A percentile compares a stretch with the other conserved stretches of the same genome.
Evolutionary conservation across 2,329 filamentous ascomycete species (phyloP).

Genomic region (Neurospora sp.): DNA sequence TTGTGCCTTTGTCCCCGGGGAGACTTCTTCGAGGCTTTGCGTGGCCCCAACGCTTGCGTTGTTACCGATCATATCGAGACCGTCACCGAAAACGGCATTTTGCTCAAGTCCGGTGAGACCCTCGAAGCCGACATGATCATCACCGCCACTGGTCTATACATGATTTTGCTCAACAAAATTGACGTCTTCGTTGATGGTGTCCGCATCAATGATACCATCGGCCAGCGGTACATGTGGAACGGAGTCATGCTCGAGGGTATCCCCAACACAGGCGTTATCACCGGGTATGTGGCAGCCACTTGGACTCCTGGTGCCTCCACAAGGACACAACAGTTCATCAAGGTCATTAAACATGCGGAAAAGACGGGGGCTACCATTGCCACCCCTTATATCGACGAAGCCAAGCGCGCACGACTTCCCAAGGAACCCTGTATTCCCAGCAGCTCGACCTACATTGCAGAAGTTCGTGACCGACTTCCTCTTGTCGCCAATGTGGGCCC

Average conservation of each 20-base stretch:
- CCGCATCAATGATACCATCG: slow-evolving; percentile 28
- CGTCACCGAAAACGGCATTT: slow-evolving; percentile 37
- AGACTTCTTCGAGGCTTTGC: slow-evolving; percentile 44
- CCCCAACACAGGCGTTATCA: slow-evolving; percentile 51
- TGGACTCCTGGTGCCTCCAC: slow-evolving; percentile 60
- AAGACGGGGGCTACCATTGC: slow-evolving; percentile 16
- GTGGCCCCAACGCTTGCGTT: slow-evolving; percentile 33
- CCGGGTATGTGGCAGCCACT: slow-evolving; percentile 55
- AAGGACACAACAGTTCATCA: slow-evolving; percentile 35
- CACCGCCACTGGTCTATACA: slow-evolving; percentile 56
- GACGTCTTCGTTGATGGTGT: slow-evolving; percentile 43
- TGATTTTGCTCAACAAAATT: slow-evolving; percentile 46
- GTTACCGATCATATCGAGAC: slow-evolving; percentile 43
- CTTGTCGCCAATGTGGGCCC: slow-evolving; percentile 17
- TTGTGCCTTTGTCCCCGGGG: slow-evolving; percentile 55
- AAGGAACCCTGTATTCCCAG: slow-evolving; percentile 13
- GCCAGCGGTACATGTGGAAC: slow-evolving; percentile 50
- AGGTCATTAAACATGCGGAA: slow-evolving; percentile 40
- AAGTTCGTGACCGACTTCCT: slow-evolving; percentile 19
- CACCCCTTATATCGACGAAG: slow-evolving; percentile 14
- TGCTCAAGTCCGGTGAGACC: slow-evolving; percentile 35
- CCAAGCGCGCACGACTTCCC: slow-evolving; percentile 11
- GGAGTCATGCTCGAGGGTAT: slow-evolving; percentile 55
- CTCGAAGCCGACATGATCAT: slow-evolving; percentile 57
- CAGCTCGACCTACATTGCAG: slow-evolving; percentile 19